A percentile compares a stretch with the other conserved stretches of the same genome.
Conservation (phyloP, 306 rosid genomes). For the Sphenostylis stenocarpa region DNA sequence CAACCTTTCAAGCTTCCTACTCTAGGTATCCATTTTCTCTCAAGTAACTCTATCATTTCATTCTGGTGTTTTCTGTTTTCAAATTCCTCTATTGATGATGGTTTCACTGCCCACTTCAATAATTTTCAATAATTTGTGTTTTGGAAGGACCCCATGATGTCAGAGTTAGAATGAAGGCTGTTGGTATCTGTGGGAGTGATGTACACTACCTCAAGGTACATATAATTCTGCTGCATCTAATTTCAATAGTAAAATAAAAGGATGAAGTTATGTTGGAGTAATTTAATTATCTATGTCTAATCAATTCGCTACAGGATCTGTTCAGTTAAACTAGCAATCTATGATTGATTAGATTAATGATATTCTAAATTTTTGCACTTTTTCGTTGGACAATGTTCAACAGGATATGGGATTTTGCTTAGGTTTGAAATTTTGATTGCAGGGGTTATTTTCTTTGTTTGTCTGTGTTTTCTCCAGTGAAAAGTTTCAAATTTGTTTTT, state of each 20-base stretch:
- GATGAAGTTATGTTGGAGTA: neutral
- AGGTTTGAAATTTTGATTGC: neutral
- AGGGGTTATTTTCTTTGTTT: constrained; percentile 1
- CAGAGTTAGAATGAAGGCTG: constrained; percentile 79
- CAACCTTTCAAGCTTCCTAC: constrained; percentile 83
- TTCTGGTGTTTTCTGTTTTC: neutral
- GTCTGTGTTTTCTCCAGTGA: neutral
- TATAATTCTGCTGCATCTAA: neutral
- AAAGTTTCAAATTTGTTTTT: constrained; percentile 24
- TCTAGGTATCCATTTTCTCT: constrained; percentile 51
- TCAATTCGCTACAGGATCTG: neutral
- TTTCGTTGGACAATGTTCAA: neutral
- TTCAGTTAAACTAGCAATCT: neutral
- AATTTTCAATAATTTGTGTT: constrained; percentile 1
- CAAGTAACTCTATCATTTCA: neutral
- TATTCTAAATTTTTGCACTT: neutral
- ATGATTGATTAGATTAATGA: neutral
- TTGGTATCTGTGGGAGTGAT: constrained; percentile 96
- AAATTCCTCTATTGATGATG: neutral
- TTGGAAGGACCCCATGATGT: constrained; percentile 78
- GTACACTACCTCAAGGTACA: constrained; percentile 45
- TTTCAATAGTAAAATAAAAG: neutral
- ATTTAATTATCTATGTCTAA: neutral
- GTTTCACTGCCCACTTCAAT: neutral
- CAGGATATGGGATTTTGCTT: neutral